Evolutionary conservation across 768 basidiomycete species (phyloP), one percentile per base, ranked within the genome.

Genomic region (Termitomyces sp.): DNA sequence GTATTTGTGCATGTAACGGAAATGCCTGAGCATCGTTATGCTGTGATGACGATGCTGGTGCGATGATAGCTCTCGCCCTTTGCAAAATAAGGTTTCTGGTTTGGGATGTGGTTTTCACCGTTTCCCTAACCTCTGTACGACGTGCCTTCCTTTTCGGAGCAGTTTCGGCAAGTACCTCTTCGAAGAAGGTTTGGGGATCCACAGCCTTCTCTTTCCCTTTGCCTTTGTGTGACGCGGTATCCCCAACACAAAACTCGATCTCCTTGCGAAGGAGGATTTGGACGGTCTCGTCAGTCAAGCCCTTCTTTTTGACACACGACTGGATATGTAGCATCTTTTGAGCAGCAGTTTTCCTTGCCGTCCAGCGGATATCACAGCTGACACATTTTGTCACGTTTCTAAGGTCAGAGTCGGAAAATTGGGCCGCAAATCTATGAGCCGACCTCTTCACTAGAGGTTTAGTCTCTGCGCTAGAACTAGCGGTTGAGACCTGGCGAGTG

Each of bases 311-410:
- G 12, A 87, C 82, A 67, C 92, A 94, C 6, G 75, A 72, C 48
- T 77, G 76, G 40, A 94, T 81, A 65, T 94, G 92, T 3, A 76
- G 62, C 66, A 81, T 69, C 68, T 94, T 94, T 64, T 86, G 83
- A 17, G 70, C 60, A 11, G 72, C 72, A 4, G 80, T 80, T 68
- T 94, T 94, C 53, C 80, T 77, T 12, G 82, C 72, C 4, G 88
- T 92, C 91, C 91, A 93, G 1, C 69, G 69, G 14, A 78, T 65
- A 23, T 83, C 81, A 62, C 90, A 92, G 37, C 79, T 76, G 43
- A 90, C 74, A 62, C 90, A 92, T 62, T 74, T 82, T 11, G 71
- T 67, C 2, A 92, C 65, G 25, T 66, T 77, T 2, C 66, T 65
- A 5, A 90, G 66, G 25, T 86, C 75, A 3, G 69, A 54, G 42